phyloP scores from a whole-genome alignment of 805 yeast species.

The Wickerhamomyces silvicola region DNA sequence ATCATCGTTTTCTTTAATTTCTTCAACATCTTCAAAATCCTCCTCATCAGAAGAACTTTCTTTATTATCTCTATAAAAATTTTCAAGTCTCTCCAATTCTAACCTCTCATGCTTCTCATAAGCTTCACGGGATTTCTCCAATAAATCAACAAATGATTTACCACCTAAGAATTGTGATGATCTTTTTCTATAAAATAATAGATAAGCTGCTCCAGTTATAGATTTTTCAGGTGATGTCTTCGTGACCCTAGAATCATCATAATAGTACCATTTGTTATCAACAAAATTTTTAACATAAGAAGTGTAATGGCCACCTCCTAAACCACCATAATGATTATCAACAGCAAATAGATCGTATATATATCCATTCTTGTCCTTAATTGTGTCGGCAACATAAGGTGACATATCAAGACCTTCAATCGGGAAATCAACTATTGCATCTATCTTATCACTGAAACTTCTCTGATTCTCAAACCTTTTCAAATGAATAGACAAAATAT shows the following conservation, averaged over 20 bases:
- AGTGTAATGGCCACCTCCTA: constrained; percentile 97
- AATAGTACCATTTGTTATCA: constrained; percentile 82
- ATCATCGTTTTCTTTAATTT: constrained; percentile 6
- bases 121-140: constrained; percentile 34
- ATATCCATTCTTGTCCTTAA: constrained; percentile 22
- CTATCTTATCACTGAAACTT: constrained; percentile 85
- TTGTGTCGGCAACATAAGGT: constrained; percentile 39
- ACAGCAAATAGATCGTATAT: constrained; percentile 86
- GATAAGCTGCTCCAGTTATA: constrained; percentile 75
- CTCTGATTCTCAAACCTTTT: constrained; percentile 84
- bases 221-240: constrained; percentile 53
- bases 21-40: constrained; percentile 14
- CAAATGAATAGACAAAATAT: constrained; percentile 80
- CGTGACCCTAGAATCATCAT: constrained; percentile 75
- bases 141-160: constrained; percentile 31
- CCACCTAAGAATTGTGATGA: constrained; percentile 41
- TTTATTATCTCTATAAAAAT: constrained; percentile 21
- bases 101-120: constrained; percentile 20
- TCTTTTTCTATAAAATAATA: constrained; percentile 70
- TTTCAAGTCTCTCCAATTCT: constrained; percentile 18
- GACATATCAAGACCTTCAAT: constrained; percentile 72
- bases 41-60: constrained; percentile 18
- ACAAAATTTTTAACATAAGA: constrained; percentile 76
- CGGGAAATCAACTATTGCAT: constrained; percentile 80
- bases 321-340: constrained; percentile 92